Percentiles rank a stretch among this genome's conserved stretches.
Evolutionary conservation across 225 moss, liverwort and hornwort species (phyloP).

Genomic region (Polytrichum commune): DNA sequence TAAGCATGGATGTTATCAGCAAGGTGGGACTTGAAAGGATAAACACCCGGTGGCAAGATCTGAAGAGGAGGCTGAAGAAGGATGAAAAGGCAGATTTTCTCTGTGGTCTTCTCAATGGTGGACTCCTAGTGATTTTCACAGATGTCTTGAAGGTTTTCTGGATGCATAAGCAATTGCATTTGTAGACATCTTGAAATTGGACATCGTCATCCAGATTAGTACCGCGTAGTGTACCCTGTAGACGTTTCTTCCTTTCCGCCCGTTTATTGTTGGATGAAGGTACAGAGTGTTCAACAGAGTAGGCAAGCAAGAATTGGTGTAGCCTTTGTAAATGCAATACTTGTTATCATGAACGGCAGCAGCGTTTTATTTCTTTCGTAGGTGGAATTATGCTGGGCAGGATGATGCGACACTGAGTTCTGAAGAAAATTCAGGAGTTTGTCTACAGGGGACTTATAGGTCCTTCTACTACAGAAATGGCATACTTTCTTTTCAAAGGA

Average conservation of each 20-base stretch:
- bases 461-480: no score
- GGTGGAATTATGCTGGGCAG: neutral
- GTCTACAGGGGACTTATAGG: neutral
- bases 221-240: neutral
- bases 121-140: neutral
- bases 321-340: constrained; percentile 1
- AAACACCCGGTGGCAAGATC: neutral
- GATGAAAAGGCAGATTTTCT: neutral
- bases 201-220: neutral
- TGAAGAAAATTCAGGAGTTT: neutral
- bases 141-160: constrained; percentile 1
- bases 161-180: neutral
- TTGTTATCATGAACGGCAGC: neutral
- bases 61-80: neutral
- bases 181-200: constrained; percentile 6
- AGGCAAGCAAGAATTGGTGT: neutral
- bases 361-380: neutral
- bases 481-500: no score
- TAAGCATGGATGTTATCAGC: constrained; percentile 10
- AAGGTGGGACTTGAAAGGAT: neutral
- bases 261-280: constrained; percentile 1
- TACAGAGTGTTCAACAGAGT: neutral
- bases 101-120: neutral
- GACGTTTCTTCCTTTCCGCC: neutral
- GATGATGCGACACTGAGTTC: neutral